Evolutionary conservation across 2,329 filamentous ascomycete species (phyloP), one percentile per base, ranked within the genome.

Genomic region (Colletotrichum viniferum): DNA sequence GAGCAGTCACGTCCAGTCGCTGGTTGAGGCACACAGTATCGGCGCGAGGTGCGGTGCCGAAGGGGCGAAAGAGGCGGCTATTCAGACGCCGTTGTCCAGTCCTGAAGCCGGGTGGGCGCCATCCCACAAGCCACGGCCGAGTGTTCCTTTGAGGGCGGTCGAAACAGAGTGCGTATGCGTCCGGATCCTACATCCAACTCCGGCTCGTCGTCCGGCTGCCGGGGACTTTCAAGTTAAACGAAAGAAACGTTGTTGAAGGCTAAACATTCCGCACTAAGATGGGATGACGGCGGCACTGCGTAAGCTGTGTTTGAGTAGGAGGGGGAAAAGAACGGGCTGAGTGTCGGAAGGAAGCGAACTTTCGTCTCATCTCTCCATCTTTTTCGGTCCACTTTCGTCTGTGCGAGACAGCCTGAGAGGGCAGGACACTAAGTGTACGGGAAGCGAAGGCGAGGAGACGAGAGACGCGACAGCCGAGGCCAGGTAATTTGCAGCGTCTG

Each of bases 261-360:
- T 52, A 21, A 52, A 52, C 43, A 21, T 13, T 52, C 43, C 43
- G 43, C 43, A 30, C 58, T 62, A 36, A 66, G 38, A 60, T 69
- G 67, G 48, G 56, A 69, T 69, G 58, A 69, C 58, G 36, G 58
- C 67, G 58, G 67, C 67, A 56, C 32, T 63, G 30, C 61, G 61
- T 63, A 32, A 65, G 61, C 38, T 36, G 61, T 52, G 69, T 74
- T 74, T 72, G 73, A 67, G 55, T 63, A 24, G 62, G 69, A 72
- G 62, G 69, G 72, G 69, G 32, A 56, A 63, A 38, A 56, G 3
- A 21, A 64, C 56, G 52, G 68, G 56, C 69, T 56, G 62, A 72
- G 69, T 67, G 26, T 58, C 52, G 68, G 69, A 72, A 75, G 69
- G 69, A 63, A 75, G 72, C 72, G 68, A 72, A 62, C 61, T 43